phyloP scores from a whole-genome alignment of 768 basidiomycete genomes.

The Stropharia rugosoannulata region DNA sequence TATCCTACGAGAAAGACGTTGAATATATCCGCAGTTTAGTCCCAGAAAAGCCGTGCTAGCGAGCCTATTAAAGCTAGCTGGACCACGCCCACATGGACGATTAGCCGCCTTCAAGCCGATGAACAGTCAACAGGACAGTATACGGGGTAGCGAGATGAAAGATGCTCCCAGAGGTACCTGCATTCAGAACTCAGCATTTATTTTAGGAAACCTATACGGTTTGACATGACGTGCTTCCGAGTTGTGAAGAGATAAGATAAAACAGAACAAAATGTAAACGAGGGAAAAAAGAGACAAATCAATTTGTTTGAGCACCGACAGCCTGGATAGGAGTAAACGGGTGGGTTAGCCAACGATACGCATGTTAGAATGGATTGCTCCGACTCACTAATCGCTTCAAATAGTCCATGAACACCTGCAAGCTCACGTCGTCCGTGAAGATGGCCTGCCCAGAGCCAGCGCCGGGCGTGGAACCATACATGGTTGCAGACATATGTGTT shows the following conservation, averaged over 20 bases:
- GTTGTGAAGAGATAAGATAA: not conserved
- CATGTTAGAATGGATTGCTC: not conserved
- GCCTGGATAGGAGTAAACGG: constrained; percentile 3
- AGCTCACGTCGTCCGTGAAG: constrained; percentile 97
- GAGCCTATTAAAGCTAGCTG: no score
- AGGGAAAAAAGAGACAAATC: not conserved
- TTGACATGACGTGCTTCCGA: not conserved
- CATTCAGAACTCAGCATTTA: constrained; percentile 8
- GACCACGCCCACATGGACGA: no score
- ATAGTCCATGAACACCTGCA: constrained; percentile 98
- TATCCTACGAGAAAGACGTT: no score
- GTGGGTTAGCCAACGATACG: not conserved
- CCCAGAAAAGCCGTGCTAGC: no score
- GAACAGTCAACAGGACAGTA: no score
- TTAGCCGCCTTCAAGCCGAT: no score
- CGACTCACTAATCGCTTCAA: constrained; percentile 81
- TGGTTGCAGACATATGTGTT: constrained; percentile 90
- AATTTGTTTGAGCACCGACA: constrained; percentile 14
- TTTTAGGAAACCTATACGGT: not conserved
- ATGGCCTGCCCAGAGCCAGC: constrained; percentile 84
- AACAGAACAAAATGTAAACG: constrained; percentile 3
- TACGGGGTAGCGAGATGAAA: no score
- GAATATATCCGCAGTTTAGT: no score
- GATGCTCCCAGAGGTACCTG: not conserved
- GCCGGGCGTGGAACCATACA: constrained; percentile 79